phyloP scores from a whole-genome alignment of 106 monocot genomes.

The Agapanthus africanus region DNA sequence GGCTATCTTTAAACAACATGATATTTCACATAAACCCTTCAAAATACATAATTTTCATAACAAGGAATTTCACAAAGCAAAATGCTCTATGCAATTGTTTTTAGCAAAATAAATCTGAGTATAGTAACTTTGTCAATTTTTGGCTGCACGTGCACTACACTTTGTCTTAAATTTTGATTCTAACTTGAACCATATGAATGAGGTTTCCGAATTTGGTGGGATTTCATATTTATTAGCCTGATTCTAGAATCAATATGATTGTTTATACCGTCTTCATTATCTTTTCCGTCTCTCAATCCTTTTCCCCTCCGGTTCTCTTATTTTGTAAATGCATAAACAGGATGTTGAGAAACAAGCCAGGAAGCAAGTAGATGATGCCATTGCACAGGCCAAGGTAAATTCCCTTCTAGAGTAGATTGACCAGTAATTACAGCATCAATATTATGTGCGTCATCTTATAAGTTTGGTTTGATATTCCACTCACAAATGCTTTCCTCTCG shows the following conservation, averaged over 20 bases:
- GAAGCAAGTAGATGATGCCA: slow-evolving; percentile 70
- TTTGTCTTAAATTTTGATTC: no score
- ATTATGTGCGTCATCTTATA: no score
- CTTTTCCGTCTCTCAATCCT: not conserved
- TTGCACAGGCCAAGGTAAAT: slow-evolving; percentile 72
- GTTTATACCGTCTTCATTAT: not conserved
- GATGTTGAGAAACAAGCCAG: slow-evolving; percentile 67
- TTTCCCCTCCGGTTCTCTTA: not conserved
- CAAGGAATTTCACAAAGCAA: no score
- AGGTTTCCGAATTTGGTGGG: not conserved
- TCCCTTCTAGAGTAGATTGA: not conserved
- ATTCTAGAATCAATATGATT: no score
- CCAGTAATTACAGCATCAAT: not conserved
- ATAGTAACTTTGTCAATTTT: no score
- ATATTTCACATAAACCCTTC: no score
- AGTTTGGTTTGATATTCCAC: no score
- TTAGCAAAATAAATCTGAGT: no score
- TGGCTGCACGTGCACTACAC: no score
- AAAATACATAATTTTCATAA: no score
- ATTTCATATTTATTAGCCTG: not conserved
- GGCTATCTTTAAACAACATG: no score
- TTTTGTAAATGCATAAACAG: slow-evolving; percentile 16
- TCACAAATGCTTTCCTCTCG: not conserved
- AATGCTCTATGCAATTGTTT: no score
- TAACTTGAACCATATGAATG: not conserved